A percentile compares a stretch with the other conserved stretches of the same genome.
Evolutionary conservation across 495 filamentous ascomycete genomes (phyloP).

Genomic region (Lasiosphaeriaceae sp.): DNA sequence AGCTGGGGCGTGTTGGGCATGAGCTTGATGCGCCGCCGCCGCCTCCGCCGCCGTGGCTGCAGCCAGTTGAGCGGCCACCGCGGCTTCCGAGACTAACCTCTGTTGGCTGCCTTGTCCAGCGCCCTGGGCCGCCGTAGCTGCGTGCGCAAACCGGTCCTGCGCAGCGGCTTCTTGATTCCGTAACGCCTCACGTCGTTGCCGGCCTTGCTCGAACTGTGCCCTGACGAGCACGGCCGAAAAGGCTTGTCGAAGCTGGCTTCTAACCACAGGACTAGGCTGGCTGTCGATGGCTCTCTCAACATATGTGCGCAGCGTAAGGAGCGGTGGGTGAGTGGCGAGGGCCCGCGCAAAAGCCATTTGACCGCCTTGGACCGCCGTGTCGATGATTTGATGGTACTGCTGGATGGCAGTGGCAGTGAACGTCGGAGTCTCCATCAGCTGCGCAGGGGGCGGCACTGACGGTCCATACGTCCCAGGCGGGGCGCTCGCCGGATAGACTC

Average conservation of each 20-base stretch:
- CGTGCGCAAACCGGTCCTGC: no score
- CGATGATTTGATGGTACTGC: constrained; percentile 38
- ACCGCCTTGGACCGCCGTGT: constrained; percentile 40
- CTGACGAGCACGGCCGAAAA: constrained; percentile 37
- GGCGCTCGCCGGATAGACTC: background rate
- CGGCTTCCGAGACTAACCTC: no score
- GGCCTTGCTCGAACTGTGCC: constrained; percentile 40
- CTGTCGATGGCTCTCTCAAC: constrained; percentile 42
- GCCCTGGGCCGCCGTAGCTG: no score
- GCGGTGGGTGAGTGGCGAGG: constrained; percentile 40
- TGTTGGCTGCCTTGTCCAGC: no score
- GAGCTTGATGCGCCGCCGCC: constrained; percentile 20
- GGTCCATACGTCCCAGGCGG: background rate
- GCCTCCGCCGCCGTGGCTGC: constrained; percentile 13
- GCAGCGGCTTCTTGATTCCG: constrained; percentile 19
- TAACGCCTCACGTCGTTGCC: constrained; percentile 21
- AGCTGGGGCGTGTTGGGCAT: constrained; percentile 17
- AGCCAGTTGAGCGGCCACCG: background rate
- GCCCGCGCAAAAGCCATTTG: constrained; percentile 38
- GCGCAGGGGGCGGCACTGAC: background rate
- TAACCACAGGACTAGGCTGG: constrained; percentile 33
- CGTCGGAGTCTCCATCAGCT: background rate
- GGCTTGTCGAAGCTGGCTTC: constrained; percentile 41
- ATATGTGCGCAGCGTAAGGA: constrained; percentile 36
- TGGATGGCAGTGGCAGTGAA: constrained; percentile 9